A percentile compares a stretch with the other conserved stretches of the same genome.
These are phyloP conservation scores for Diversispora epigaea DNA, from an alignment of 192 early-diverging fungal genomes.

Conservation along the genomic window DNA sequence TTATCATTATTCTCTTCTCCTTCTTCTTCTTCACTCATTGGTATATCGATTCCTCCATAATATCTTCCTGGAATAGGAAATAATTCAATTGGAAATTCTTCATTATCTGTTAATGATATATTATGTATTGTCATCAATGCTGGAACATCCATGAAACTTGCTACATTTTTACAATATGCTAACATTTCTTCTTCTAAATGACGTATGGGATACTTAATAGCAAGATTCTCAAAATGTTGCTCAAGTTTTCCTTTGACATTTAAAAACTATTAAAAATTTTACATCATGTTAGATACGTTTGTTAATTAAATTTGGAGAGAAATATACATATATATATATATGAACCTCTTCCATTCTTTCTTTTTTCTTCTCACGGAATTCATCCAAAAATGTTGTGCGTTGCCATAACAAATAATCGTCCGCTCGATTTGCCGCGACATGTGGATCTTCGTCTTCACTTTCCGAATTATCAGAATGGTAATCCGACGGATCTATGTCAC, in stretches of 20 bases:
- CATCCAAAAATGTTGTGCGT: constrained; percentile 4
- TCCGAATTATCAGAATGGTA: constrained; percentile 14
- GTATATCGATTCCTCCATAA: constrained; percentile 17
- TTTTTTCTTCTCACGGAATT: constrained; percentile 19
- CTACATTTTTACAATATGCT: neutral
- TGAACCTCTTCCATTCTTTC: constrained; percentile 8
- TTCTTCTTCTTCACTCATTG: constrained; percentile 13
- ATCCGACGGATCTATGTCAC: constrained; percentile 10
- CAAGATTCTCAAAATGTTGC: constrained; percentile 7
- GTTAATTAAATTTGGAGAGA: too few relatives aligned
- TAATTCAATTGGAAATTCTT: neutral
- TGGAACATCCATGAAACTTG: neutral
- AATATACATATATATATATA: neutral
- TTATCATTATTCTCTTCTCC: neutral
- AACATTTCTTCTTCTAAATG: constrained; percentile 5
- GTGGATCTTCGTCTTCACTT: constrained; percentile 13
- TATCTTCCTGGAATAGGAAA: constrained; percentile 1
- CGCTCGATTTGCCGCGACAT: neutral
- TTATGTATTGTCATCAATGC: neutral
- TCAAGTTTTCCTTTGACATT: constrained; percentile 22
- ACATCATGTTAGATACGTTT: neutral
- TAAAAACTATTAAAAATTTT: constrained; percentile 2
- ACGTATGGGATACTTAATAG: neutral
- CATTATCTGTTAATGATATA: neutral
- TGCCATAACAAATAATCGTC: constrained; percentile 20